Base-by-base conservation (phyloP, 2,329 filamentous ascomycete genomes). In the Colletotrichum coccodes region DNA sequence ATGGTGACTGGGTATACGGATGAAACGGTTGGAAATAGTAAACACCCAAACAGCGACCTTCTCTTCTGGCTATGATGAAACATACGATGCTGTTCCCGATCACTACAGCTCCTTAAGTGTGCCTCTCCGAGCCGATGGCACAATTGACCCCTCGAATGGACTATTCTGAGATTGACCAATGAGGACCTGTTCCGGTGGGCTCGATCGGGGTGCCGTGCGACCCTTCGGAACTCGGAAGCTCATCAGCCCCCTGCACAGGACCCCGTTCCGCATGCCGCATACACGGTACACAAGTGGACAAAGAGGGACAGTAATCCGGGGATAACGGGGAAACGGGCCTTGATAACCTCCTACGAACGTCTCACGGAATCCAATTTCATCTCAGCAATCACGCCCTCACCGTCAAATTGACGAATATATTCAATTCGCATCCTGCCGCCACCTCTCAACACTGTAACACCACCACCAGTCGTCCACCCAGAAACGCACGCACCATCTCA, bases 151-250 rank as follows among this genome's bases (percentile, higher is more conserved):
- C 50, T 46, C n/a, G n/a, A 23, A 26, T 26, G 53, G 46, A 36
- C 14, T 6, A 1, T 26, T 5, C 16, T 1, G 8, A 2, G 3
- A 5, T 36, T 28, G n/a, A 2, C 65, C 60, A 68, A 65, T 68
- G 23, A 60, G 23, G 2, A 3, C 4, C 6, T 9, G 61, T 60
- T 65, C 61, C 54, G 40, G 6, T 6, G 40, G 16, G 9, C 36
- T 3, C 50, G 8, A 4, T 26, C 38, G 46, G 52, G 32, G 49
- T 40, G n/a, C 23, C n/a, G 32, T 23, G 57, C 18, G 26, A 60
- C 38, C 14, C 21, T 4, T 65, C 65, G 65, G 65, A 68, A 68
- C 65, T 68, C 65, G 65, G 65, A 60, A 50, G 28, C 21, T 38
- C 32, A 34, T 49, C 34, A 40, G 28, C 26, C 23, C 18, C 32